Evolutionary conservation across 2,329 filamentous ascomycete genomes (phyloP).

Genomic region (Penicillium rolfsii): DNA sequence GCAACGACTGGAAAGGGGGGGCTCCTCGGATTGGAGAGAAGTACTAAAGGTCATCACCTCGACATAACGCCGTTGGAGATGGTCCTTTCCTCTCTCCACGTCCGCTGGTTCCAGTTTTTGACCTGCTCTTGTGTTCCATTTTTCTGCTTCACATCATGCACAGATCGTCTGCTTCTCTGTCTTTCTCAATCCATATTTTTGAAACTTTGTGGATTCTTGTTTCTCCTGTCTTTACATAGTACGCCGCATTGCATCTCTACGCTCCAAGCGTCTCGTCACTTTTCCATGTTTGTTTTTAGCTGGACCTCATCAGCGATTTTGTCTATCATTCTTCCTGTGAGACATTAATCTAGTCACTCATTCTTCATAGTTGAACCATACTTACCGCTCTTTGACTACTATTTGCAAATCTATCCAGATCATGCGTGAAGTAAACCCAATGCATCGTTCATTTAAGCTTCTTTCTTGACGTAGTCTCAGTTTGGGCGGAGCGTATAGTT

Average conservation of each 20-base stretch:
- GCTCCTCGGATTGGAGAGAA: constrained; percentile 64
- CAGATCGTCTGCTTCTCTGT: constrained; percentile 1
- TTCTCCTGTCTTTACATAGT: constrained; percentile 25
- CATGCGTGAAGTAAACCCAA: background rate
- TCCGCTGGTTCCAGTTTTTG: constrained; percentile 21
- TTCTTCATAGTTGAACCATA: constrained; percentile 10
- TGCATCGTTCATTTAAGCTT: constrained; percentile 3
- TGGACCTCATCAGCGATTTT: constrained; percentile 14
- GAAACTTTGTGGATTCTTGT: constrained; percentile 8
- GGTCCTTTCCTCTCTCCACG: constrained; percentile 9
- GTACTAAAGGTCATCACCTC: constrained; percentile 22
- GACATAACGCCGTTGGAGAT: constrained; percentile 1
- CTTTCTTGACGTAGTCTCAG: constrained; percentile 1
- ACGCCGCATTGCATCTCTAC: constrained; percentile 29
- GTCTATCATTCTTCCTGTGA: constrained; percentile 12
- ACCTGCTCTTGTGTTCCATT: constrained; percentile 14
- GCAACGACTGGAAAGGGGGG: constrained; percentile 75
- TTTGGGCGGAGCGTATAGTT: background rate
- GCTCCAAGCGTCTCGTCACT: constrained; percentile 24
- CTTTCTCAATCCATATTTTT: background rate
- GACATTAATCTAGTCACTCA: constrained; percentile 15
- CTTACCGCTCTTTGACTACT: background rate
- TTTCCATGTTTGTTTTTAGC: constrained; percentile 13
- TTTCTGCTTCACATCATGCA: constrained; percentile 3
- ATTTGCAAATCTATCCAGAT: background rate